Conservation (phyloP, 352 stramenopile species). For the Phytophthora tubulina region DNA sequence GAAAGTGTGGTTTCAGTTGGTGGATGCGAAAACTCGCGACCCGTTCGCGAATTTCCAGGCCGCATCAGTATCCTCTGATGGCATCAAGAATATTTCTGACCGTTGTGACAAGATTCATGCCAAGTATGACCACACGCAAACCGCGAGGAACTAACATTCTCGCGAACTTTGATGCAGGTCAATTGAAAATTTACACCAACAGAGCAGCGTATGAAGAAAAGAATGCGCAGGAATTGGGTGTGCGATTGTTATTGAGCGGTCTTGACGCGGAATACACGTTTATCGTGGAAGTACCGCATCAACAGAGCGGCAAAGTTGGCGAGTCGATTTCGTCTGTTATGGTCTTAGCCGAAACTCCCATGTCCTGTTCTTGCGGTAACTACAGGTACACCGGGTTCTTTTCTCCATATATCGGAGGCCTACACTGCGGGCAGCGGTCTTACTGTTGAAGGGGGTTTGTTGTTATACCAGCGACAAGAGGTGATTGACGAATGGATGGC, state of each 20-base stretch:
- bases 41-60: background rate
- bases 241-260: constrained; percentile 6
- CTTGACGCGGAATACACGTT: too few relatives aligned
- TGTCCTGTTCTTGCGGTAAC: too few relatives aligned
- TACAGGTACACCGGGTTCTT: background rate
- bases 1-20: constrained; percentile 16
- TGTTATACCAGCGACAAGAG: background rate
- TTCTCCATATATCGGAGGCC: background rate
- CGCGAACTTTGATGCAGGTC: background rate
- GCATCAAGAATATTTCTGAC: constrained; percentile 14
- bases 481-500: background rate
- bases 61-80: constrained; percentile 12
- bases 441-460: background rate
- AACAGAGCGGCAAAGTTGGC: too few relatives aligned
- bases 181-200: constrained; percentile 13
- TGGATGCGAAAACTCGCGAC: constrained; percentile 5
- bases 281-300: constrained; percentile 13
- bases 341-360: too few relatives aligned
- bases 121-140: background rate
- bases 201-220: constrained; percentile 13
- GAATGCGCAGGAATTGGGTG: constrained; percentile 14
- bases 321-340: too few relatives aligned
- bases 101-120: background rate
- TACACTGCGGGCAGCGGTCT: background rate
- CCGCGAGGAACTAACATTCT: too few relatives aligned